phyloP scores from a whole-genome alignment of 768 basidiomycete species.

The Lactarius hatsudake region DNA sequence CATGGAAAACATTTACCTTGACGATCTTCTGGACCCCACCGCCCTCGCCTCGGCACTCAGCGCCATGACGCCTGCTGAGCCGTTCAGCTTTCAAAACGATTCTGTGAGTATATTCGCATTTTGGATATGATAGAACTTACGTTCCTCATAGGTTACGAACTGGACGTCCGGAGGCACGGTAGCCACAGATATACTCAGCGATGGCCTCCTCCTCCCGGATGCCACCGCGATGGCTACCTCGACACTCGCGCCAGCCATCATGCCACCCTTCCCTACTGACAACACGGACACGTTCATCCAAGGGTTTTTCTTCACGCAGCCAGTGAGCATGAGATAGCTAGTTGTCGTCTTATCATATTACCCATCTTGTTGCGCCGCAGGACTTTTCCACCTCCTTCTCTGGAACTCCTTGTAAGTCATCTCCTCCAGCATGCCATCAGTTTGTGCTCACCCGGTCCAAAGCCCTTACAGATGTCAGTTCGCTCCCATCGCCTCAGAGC shows the following conservation, averaged over 20 bases:
- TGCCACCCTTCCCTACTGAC: background rate
- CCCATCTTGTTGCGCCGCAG: background rate
- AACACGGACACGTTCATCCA: background rate
- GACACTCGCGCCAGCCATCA: too few species aligned
- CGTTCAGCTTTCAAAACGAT: background rate
- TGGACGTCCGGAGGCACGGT: background rate
- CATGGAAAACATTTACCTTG: fast-evolving
- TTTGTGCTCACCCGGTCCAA: background rate
- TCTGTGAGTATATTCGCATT: background rate
- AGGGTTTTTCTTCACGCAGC: background rate
- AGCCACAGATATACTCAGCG: too few species aligned
- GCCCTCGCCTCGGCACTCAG: too few species aligned
- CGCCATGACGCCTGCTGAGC: too few species aligned
- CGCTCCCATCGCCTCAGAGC: background rate
- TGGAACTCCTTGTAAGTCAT: background rate
- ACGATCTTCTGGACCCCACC: background rate
- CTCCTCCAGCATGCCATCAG: too few species aligned
- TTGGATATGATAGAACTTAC: background rate
- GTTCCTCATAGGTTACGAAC: background rate
- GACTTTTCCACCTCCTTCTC: background rate
- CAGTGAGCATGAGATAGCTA: background rate
- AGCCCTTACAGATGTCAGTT: background rate
- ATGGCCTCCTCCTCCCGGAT: too few species aligned
- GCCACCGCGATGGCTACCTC: too few species aligned
- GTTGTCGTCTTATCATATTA: background rate